These are phyloP conservation scores for Tulasnella sp. DNA, from an alignment of 768 basidiomycete genomes.

Conservation along the genomic window DNA sequence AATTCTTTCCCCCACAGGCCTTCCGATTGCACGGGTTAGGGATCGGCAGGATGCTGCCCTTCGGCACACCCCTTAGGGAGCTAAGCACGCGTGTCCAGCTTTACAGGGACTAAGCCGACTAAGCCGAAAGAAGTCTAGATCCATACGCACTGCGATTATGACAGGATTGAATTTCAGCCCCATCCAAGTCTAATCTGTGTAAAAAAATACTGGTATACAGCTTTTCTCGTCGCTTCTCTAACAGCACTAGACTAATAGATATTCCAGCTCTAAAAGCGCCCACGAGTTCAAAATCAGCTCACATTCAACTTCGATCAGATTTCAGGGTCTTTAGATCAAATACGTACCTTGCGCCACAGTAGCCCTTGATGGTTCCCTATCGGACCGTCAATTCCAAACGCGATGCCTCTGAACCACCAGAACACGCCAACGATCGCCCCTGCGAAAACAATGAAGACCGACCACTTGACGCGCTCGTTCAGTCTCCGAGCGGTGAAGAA, in stretches of 20 bases:
- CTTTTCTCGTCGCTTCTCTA: not conserved
- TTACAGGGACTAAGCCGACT: no score
- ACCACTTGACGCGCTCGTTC: conserved; percentile 50
- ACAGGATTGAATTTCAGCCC: not conserved
- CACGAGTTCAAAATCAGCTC: not conserved
- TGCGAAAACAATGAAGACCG: conserved; percentile 55
- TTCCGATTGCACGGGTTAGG: no score
- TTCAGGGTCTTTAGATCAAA: not conserved
- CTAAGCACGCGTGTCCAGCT: no score
- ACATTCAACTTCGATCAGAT: not conserved
- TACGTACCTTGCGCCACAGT: conserved; percentile 55
- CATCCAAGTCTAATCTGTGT: not conserved
- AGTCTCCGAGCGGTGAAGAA: conserved; percentile 67
- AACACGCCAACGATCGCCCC: conserved; percentile 60
- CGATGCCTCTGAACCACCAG: conserved; percentile 89
- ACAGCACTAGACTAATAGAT: conserved; percentile 19
- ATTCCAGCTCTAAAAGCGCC: conserved; percentile 22
- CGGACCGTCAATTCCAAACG: conserved; percentile 88
- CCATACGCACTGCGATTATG: not conserved
- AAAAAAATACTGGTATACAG: no score
- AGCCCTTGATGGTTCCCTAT: conserved; percentile 69
- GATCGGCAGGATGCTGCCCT: no score
- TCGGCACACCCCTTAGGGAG: no score
- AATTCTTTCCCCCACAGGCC: no score
- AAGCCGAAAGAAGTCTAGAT: not conserved